These are phyloP conservation scores for Phytophthora kernoviae DNA, from an alignment of 352 stramenopile genomes.

Conservation along the genomic window DNA sequence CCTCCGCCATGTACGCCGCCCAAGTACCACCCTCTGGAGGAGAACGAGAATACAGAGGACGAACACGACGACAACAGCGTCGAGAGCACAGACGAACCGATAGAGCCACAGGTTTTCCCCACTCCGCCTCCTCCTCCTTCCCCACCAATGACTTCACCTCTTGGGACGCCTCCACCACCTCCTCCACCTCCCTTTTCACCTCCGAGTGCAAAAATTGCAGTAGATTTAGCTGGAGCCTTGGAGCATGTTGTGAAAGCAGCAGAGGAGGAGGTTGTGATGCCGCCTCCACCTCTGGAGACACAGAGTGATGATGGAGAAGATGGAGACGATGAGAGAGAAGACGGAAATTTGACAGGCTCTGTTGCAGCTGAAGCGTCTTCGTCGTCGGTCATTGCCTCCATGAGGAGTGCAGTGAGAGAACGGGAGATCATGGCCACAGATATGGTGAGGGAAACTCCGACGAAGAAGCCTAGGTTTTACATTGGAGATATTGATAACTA, in stretches of 20 bases:
- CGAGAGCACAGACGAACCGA: constrained; percentile 37
- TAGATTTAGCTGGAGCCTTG: constrained; percentile 35
- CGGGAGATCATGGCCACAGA: constrained; percentile 71
- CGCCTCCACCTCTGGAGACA: constrained; percentile 6
- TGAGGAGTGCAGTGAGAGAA: constrained; percentile 73
- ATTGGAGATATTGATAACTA: constrained; percentile 88
- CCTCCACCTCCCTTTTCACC: constrained; percentile 69
- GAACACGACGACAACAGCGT: constrained; percentile 50
- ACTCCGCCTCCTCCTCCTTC: constrained; percentile 53
- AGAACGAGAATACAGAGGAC: constrained; percentile 57
- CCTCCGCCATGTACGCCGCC: constrained; percentile 68
- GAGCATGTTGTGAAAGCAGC: constrained; percentile 15
- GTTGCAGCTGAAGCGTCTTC: constrained; percentile 36
- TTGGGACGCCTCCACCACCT: constrained; percentile 28
- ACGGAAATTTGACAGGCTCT: constrained; percentile 1
- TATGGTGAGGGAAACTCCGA: constrained; percentile 35
- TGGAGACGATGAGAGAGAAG: constrained; percentile 35
- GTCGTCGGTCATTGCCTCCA: constrained; percentile 68
- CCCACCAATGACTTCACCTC: constrained; percentile 33
- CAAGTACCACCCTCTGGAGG: constrained; percentile 68
- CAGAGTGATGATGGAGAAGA: constrained; percentile 38
- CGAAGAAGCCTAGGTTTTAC: constrained; percentile 71
- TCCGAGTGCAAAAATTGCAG: constrained; percentile 42
- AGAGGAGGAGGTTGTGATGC: background rate
- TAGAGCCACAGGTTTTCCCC: constrained; percentile 38